These are phyloP conservation scores for Tetrahymena thermophila DNA, from an alignment of 73 alveolate genomes.

Conservation along the genomic window DNA sequence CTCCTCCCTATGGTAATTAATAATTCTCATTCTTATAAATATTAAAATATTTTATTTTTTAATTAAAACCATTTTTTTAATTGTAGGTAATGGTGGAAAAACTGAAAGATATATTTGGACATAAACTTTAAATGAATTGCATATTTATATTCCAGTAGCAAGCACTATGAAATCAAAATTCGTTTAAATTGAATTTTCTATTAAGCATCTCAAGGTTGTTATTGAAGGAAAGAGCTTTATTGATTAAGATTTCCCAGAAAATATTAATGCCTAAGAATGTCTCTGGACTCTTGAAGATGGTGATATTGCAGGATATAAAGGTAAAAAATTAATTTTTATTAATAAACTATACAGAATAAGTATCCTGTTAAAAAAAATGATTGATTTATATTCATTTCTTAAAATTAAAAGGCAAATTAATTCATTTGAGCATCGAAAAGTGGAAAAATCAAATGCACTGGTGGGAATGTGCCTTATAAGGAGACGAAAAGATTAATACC, in stretches of 20 bases:
- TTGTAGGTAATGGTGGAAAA: slow-evolving; percentile 80
- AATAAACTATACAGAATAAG: not conserved
- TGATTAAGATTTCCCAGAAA: slow-evolving; percentile 74
- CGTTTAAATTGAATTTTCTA: slow-evolving; percentile 57
- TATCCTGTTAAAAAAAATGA: not conserved
- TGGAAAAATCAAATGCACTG: slow-evolving; percentile 69
- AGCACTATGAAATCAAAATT: slow-evolving; percentile 56
- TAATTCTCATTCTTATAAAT: slow-evolving; percentile 36
- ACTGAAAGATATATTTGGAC: slow-evolving; percentile 90
- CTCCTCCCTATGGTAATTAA: slow-evolving; percentile 34
- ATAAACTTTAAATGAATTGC: slow-evolving; percentile 83
- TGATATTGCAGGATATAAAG: slow-evolving; percentile 46
- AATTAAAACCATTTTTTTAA: slow-evolving; percentile 44
- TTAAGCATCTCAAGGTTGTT: slow-evolving; percentile 56
- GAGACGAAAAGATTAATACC: slow-evolving; percentile 86
- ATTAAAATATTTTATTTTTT: slow-evolving; percentile 63
- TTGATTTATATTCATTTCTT: not conserved
- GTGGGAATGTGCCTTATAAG: slow-evolving; percentile 78
- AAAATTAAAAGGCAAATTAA: slow-evolving; percentile 35
- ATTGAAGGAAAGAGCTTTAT: slow-evolving; percentile 64
- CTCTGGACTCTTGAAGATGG: slow-evolving; percentile 87
- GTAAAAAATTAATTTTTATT: not conserved
- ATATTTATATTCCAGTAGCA: slow-evolving; percentile 76
- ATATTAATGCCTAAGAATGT: slow-evolving; percentile 73
- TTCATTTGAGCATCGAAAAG: slow-evolving; percentile 67